Conservation (phyloP, 2,329 filamentous ascomycete genomes). For the Neoarthrinium moseri region DNA sequence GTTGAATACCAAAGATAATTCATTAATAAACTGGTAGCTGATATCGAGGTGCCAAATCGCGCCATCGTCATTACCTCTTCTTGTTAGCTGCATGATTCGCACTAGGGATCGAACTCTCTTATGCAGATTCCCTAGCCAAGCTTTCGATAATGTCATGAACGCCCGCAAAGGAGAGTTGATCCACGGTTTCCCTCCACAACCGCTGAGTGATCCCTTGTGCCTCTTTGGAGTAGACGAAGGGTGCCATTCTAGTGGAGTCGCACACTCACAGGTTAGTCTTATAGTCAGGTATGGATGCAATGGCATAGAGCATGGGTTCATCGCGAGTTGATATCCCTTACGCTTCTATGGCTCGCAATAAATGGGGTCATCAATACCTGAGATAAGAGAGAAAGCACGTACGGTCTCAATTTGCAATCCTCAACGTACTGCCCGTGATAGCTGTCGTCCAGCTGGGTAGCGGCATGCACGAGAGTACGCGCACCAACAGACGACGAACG, state of each 20-base stretch:
- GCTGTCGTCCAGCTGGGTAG: background rate
- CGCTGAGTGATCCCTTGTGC: slow-evolving; percentile 15
- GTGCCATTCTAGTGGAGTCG: slow-evolving; percentile 14
- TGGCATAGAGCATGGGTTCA: background rate
- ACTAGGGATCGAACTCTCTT: background rate
- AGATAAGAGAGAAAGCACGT: background rate
- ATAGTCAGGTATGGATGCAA: background rate
- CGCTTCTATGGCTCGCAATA: too few species aligned
- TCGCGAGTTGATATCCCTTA: background rate
- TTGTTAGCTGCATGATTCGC: too few species aligned
- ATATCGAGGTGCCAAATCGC: too few species aligned
- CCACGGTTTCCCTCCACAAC: slow-evolving; percentile 26
- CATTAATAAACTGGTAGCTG: too few species aligned
- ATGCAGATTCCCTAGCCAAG: background rate
- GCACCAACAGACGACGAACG: background rate
- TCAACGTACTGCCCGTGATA: background rate
- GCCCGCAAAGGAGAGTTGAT: slow-evolving; percentile 23
- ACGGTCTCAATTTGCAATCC: background rate
- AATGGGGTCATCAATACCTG: background rate
- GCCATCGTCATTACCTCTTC: too few species aligned
- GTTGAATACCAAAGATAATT: too few species aligned
- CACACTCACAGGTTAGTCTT: background rate
- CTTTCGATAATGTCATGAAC: background rate
- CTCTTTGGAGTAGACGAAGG: slow-evolving; percentile 19
- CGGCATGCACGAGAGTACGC: background rate